Evolutionary conservation across 73 alveolate genomes (phyloP), one percentile per base, ranked within the genome.

Genomic region (Stentor coeruleus): DNA sequence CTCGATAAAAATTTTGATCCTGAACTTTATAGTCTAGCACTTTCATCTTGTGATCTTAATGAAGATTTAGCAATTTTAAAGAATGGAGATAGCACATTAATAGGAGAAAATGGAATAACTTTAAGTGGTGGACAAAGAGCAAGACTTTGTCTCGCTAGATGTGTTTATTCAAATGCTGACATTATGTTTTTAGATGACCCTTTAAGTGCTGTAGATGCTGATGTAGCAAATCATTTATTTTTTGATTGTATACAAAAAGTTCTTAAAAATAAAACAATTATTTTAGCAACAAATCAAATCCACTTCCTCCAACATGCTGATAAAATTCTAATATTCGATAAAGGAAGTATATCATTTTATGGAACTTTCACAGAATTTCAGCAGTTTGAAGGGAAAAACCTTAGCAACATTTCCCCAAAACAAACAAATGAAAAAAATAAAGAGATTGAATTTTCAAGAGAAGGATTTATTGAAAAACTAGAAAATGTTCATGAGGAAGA

Each of bases 141-240:
- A 6, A 86, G 95, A 89, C 76, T 92, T 59, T 75, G 83, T 83
- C 59, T 92, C 35, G 98, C 98, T 3, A 90, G 98, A 42, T 95
- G 96, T 0, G 89, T 92, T 3, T 92, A 92, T 84, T 82, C 86
- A 36, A 83, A 92, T 80, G 72, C 85, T 14, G 98, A 90, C 82
- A 90, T 92, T 28, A 79, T 80, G 72, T 82, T 92, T 30, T 85
- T 92, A 74, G 98, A 92, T 81, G 98, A 92, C 82, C 98, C 98
- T 0, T 60, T 92, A 28, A 76, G 91, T 74, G 91, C 98, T 72
- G 86, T 89, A 42, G 98, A 92, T 83, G 84, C 91, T 38, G 82
- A 87, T 81, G 98, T 92, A 39, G 89, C 89, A 14, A 75, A 81
- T 86, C 82, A 84, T 38, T 59, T 92, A 59, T 83, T 90, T 58